These are phyloP conservation scores for Coemansia sp. DNA, from an alignment of 192 early-diverging fungal genomes.

Conservation along the genomic window DNA sequence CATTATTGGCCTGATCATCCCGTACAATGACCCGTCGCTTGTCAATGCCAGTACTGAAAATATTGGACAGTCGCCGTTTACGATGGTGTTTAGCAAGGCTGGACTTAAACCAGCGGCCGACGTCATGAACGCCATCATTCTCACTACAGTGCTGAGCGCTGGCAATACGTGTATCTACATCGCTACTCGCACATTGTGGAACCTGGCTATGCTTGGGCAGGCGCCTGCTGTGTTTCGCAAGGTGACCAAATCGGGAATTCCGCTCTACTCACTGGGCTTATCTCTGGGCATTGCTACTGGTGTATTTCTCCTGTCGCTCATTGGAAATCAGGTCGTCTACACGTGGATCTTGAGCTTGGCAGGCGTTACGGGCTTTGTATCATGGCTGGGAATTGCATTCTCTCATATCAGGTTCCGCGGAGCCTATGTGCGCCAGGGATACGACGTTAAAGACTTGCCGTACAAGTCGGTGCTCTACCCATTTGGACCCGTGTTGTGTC, in stretches of 20 bases:
- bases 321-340: conserved; percentile 69
- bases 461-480: conserved; percentile 76
- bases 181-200: conserved; percentile 73
- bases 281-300: conserved; percentile 63
- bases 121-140: conserved; percentile 69
- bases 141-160: conserved; percentile 67
- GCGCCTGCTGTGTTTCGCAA: conserved; percentile 65
- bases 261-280: conserved; percentile 43
- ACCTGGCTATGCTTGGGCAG: conserved; percentile 72
- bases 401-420: conserved; percentile 82
- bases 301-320: conserved; percentile 61
- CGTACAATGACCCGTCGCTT: conserved; percentile 61
- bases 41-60: conserved; percentile 44
- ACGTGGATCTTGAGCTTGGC: conserved; percentile 65
- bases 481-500: conserved; percentile 65
- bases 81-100: conserved; percentile 65
- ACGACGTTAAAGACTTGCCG: conserved; percentile 60
- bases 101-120: conserved; percentile 60
- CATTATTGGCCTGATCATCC: conserved; percentile 80
- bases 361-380: conserved; percentile 79
- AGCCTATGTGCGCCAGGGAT: conserved; percentile 69
- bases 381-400: conserved; percentile 79
- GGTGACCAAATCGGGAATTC: conserved; percentile 54
- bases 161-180: conserved; percentile 84
- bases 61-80: conserved; percentile 66